Evolutionary conservation across 805 yeast species (phyloP), one percentile per base, ranked within the genome.

Genomic region (Yarrowia osloensis): DNA sequence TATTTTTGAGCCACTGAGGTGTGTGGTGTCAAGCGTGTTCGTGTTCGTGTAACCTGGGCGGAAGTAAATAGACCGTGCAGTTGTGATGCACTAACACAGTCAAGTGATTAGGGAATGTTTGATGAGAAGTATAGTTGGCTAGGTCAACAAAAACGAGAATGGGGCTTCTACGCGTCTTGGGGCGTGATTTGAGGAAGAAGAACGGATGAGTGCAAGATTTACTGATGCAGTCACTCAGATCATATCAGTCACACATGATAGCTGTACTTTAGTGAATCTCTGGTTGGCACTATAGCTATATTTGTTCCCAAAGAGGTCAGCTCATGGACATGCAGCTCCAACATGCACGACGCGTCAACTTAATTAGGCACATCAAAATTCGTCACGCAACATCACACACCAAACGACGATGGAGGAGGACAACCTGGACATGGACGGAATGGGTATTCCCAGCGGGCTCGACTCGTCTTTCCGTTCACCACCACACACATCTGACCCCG

Each of bases 311-410:
- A n/a, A n/a, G n/a, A n/a, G n/a, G n/a, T n/a, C n/a, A n/a, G n/a
- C n/a, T n/a, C n/a, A n/a, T n/a, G n/a, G n/a, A n/a, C n/a, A n/a
- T n/a, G n/a, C n/a, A n/a, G n/a, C n/a, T n/a, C n/a, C n/a, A n/a
- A n/a, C n/a, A n/a, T n/a, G n/a, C 29, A 8, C 31, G 55, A 49
- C 55, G 55, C 55, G 55, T 49, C 46, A 49, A 49, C 55, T 31
- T 49, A 49, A 49, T 49, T 49, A 49, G 24, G 31, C 35, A 35
- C 22, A 9, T 21, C 46, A 40, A 40, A 21, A 15, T 44, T 44
- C 49, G 29, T 22, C 49, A 44, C 49, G 49, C 55, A 47, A 15
- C 52, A 28, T 13, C 29, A 54, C 28, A 21, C 37, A 31, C 57
- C 3, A 21, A 11, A 40, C 42, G 8, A 49, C 12, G 6, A 50